Conservation (phyloP, 202 grass and related monocot genomes). For the Schoenoplectus tabernaemontani region DNA sequence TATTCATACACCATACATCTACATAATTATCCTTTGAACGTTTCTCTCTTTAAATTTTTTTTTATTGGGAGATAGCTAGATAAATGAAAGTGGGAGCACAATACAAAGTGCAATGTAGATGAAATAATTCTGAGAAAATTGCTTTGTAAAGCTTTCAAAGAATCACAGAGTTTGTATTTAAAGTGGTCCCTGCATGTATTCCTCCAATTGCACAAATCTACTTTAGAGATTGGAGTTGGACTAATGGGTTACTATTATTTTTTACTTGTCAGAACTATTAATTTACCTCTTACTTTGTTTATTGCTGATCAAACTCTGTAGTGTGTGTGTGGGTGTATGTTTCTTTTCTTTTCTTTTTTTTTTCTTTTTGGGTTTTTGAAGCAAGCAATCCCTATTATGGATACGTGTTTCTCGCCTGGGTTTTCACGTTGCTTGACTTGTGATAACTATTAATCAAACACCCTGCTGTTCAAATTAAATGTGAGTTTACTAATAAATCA, state of each 20-base stretch:
- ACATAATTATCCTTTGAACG: neutral
- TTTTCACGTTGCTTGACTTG: neutral
- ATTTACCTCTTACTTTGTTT: too few species aligned
- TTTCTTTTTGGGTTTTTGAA: neutral
- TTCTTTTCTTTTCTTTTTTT: neutral
- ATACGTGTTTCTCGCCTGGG: conserved; percentile 2
- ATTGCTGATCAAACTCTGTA: too few species aligned
- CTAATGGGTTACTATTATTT: too few species aligned
- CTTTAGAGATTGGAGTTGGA: too few species aligned
- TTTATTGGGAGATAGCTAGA: neutral
- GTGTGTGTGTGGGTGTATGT: too few species aligned
- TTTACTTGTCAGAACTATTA: too few species aligned
- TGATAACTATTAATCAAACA: too few species aligned
- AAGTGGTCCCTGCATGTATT: neutral
- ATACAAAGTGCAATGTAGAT: conserved; percentile 5
- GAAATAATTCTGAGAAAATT: conserved; percentile 13
- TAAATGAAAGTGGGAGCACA: neutral
- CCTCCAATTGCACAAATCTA: too few species aligned
- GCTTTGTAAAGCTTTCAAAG: neutral
- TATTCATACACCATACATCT: neutral
- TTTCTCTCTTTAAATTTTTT: neutral
- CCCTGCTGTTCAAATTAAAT: too few species aligned
- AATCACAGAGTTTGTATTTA: neutral
- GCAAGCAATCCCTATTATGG: neutral
- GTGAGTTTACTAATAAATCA: too few species aligned